Percentiles rank a stretch among this genome's conserved stretches.
These are phyloP conservation scores for Aristolochia fimbriata DNA, from an alignment of 164 flowering plant genomes.

Conservation along the genomic window DNA sequence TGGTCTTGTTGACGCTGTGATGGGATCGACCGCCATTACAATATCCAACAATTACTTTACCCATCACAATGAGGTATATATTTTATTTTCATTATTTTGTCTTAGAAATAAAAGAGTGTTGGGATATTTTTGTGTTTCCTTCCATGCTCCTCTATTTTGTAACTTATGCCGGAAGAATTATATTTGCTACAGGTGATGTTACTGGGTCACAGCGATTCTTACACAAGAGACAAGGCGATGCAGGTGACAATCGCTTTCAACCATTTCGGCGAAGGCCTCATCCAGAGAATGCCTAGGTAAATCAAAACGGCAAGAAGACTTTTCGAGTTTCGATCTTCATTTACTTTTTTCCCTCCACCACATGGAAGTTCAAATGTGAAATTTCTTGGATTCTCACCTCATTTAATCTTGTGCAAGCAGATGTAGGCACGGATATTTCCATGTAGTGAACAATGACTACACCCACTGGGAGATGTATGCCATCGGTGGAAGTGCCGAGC, in stretches of 20 bases:
- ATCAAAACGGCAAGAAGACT: neutral
- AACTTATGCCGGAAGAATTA: neutral
- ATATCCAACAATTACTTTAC: conserved; percentile 81
- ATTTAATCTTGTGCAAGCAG: conserved; percentile 23
- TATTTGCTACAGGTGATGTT: conserved; percentile 61
- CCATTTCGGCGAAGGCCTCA: conserved; percentile 92
- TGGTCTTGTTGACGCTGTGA: conserved; percentile 91
- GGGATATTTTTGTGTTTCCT: neutral
- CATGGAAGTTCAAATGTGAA: neutral
- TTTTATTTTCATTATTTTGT: too few relatives aligned
- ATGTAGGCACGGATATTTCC: conserved; percentile 89
- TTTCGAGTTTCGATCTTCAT: neutral
- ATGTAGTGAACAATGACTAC: conserved; percentile 94
- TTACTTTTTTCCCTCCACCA: neutral
- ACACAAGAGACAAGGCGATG: conserved; percentile 73
- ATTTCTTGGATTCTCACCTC: neutral
- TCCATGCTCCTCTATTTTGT: neutral
- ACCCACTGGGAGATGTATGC: conserved; percentile 99
- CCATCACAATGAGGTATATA: conserved; percentile 91
- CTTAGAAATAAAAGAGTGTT: too few relatives aligned
- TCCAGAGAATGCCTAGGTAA: conserved; percentile 99
- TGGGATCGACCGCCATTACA: conserved; percentile 96
- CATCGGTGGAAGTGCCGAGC: conserved; percentile 84
- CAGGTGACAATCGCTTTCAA: conserved; percentile 97
- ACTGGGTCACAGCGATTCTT: conserved; percentile 90